Evolutionary conservation across 805 yeast species (phyloP).

Genomic region (Teunomyces tritomae): DNA sequence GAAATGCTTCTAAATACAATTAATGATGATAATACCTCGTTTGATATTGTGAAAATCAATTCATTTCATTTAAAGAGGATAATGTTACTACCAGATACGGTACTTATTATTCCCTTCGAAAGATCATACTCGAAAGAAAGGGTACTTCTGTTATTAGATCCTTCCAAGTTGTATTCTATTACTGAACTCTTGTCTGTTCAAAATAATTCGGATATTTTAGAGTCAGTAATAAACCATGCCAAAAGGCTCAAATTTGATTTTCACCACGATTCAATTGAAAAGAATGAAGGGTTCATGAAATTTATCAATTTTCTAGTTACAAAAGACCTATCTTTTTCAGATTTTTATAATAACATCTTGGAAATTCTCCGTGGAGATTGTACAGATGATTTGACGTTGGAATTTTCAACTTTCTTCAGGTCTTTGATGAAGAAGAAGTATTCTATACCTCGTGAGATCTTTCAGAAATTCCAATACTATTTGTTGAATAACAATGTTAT

Average conservation of each 20-base stretch:
- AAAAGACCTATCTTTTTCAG: background rate
- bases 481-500: slow-evolving; percentile 38
- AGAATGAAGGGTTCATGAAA: slow-evolving; percentile 36
- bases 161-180: background rate
- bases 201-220: background rate
- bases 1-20: slow-evolving; percentile 28
- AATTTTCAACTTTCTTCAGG: slow-evolving; percentile 28
- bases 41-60: slow-evolving; percentile 42
- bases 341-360: slow-evolving; percentile 17
- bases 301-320: slow-evolving; percentile 13
- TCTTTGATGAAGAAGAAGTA: slow-evolving; percentile 5
- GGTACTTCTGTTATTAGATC: background rate
- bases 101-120: background rate
- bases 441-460: slow-evolving; percentile 10
- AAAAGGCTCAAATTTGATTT: slow-evolving; percentile 22
- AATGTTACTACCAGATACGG: background rate
- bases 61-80: slow-evolving; percentile 29
- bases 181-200: background rate
- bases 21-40: slow-evolving; percentile 32
- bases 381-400: slow-evolving; percentile 18
- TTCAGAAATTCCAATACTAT: slow-evolving; percentile 32
- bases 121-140: background rate
- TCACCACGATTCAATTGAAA: slow-evolving; percentile 29
- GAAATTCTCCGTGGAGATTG: slow-evolving; percentile 13
- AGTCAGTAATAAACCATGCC: background rate